A percentile compares a stretch with the other conserved stretches of the same genome.
phyloP scores from a whole-genome alignment of 768 basidiomycete species.

The Rhizopogon vinicolor region DNA sequence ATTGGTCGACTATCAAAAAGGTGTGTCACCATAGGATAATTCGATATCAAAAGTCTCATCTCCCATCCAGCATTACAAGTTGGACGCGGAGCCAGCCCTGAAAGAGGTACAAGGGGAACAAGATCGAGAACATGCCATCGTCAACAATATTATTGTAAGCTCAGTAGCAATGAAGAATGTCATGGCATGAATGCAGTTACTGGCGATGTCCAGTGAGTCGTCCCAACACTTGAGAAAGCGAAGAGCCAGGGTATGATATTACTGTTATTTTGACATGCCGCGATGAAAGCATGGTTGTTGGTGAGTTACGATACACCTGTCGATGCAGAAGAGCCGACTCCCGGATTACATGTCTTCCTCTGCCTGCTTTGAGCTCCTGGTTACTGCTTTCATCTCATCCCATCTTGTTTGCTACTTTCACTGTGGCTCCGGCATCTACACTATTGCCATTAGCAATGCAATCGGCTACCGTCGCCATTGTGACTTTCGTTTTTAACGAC shows the following conservation, averaged over 20 bases:
- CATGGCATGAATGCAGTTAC: constrained; percentile 11
- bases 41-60: not conserved
- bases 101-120: constrained; percentile 29
- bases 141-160: constrained; percentile 72
- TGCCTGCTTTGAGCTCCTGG: not conserved
- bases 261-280: not conserved
- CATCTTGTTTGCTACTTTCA: not conserved
- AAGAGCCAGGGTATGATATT: not conserved
- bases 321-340: not conserved
- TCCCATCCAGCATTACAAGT: constrained; percentile 59
- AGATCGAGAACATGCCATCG: constrained; percentile 31
- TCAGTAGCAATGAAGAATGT: constrained; percentile 82
- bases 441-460: not conserved
- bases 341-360: not conserved
- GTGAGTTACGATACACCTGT: not conserved
- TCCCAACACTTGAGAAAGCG: not conserved
- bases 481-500: not conserved
- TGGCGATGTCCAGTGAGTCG: not conserved
- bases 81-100: constrained; percentile 48
- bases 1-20: constrained; percentile 75
- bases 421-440: not conserved
- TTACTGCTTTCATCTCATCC: not conserved
- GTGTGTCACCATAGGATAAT: constrained; percentile 34
- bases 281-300: not conserved
- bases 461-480: not conserved